A percentile compares a stretch with the other conserved stretches of the same genome.
Evolutionary conservation across 129 eudicot genomes (phyloP).

Genomic region (Saposhnikovia divaricata): DNA sequence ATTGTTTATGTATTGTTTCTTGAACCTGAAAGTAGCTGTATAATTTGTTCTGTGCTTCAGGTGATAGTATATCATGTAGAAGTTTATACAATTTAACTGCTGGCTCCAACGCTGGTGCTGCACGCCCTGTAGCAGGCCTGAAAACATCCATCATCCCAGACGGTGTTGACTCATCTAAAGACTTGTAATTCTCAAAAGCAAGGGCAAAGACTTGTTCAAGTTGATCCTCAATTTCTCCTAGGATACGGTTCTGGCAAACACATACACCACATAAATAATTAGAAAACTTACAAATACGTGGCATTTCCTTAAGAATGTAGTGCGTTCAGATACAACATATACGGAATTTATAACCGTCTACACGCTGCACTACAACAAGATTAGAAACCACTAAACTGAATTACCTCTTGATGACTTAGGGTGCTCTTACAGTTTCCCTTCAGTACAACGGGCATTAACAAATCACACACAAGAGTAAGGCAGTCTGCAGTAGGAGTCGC

Average conservation of each 20-base stretch:
- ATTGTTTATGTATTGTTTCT: not conserved
- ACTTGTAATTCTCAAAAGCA: slow-evolving; percentile 67
- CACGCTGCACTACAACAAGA: not conserved
- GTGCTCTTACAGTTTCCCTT: slow-evolving; percentile 51
- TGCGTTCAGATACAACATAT: not conserved
- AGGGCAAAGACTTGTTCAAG: slow-evolving; percentile 58
- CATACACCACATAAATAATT: slow-evolving; percentile 5
- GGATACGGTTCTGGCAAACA: slow-evolving; percentile 55
- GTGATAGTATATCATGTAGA: slow-evolving; percentile 76
- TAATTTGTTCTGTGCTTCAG: slow-evolving; percentile 64
- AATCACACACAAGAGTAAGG: slow-evolving; percentile 53
- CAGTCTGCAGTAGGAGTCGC: slow-evolving; percentile 84
- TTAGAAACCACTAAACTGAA: not conserved
- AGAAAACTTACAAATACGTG: slow-evolving; percentile 1
- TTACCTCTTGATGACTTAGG: slow-evolving; percentile 90
- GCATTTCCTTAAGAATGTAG: not conserved
- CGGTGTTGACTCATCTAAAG: slow-evolving; percentile 59
- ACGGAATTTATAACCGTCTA: not conserved
- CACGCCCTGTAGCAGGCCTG: slow-evolving; percentile 54
- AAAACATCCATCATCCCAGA: slow-evolving; percentile 72
- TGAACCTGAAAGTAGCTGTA: slow-evolving; percentile 74
- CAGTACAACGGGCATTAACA: slow-evolving; percentile 61
- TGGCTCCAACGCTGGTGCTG: slow-evolving; percentile 70
- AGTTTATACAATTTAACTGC: slow-evolving; percentile 68
- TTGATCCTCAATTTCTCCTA: slow-evolving; percentile 73